These are phyloP conservation scores for Arthrobotrys pseudoclavata DNA, from an alignment of 2,329 filamentous ascomycete species.

Conservation along the genomic window DNA sequence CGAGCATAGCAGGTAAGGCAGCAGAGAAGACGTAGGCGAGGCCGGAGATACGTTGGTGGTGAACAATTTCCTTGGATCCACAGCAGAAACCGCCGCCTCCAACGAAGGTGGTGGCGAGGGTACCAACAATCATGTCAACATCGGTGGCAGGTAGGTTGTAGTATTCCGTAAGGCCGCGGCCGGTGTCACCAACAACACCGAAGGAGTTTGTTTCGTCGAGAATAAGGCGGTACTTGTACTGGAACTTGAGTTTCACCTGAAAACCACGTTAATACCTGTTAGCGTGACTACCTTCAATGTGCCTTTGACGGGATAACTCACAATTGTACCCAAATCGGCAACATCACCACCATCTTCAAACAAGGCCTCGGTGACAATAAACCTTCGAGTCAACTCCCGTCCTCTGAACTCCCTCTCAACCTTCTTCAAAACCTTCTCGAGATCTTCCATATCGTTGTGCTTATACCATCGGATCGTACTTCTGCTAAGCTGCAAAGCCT, in stretches of 20 bases:
- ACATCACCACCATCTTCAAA: constrained; percentile 92
- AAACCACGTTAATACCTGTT: constrained; percentile 12
- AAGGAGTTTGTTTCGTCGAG: constrained; percentile 99
- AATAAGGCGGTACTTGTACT: constrained; percentile 98
- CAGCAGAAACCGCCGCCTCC: constrained; percentile 97
- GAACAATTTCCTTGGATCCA: constrained; percentile 88
- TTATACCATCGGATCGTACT: constrained; percentile 95
- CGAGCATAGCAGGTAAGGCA: constrained; percentile 90
- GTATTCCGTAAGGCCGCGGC: constrained; percentile 91
- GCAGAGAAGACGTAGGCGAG: constrained; percentile 96
- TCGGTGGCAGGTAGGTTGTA: constrained; percentile 95
- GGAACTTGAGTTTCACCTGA: constrained; percentile 89
- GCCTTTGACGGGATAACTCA: constrained; percentile 67
- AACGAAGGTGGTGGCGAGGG: constrained; percentile 88
- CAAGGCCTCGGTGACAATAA: constrained; percentile 94
- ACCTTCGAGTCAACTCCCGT: constrained; percentile 89
- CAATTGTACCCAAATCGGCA: constrained; percentile 85
- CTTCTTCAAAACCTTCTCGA: constrained; percentile 86
- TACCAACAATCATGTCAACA: constrained; percentile 97
- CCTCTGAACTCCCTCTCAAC: constrained; percentile 87
- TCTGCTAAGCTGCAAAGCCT: constrained; percentile 91
- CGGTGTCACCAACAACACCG: constrained; percentile 90
- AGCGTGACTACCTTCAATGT: constrained; percentile 24
- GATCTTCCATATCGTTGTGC: constrained; percentile 94
- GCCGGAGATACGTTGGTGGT: constrained; percentile 94